These are phyloP conservation scores for Zygosaccharomyces pseudobailii DNA, from an alignment of 1,139 yeast species.

Conservation along the genomic window DNA sequence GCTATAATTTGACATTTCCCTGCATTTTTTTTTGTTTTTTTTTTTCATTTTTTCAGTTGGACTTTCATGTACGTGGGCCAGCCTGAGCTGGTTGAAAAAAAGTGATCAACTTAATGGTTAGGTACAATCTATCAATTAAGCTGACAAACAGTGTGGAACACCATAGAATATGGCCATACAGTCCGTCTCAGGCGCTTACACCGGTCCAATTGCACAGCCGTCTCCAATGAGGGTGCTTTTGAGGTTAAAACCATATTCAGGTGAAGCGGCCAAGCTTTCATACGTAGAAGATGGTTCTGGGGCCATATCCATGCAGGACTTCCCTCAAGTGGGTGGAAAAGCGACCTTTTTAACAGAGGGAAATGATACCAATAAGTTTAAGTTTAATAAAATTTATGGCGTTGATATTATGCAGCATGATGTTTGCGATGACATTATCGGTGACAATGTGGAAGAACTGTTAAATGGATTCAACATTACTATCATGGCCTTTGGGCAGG, in stretches of 20 bases:
- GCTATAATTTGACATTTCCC: background rate
- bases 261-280: slow-evolving; percentile 2
- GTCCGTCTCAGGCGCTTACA: background rate
- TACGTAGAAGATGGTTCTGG: slow-evolving; percentile 1
- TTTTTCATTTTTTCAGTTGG: background rate
- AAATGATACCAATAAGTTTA: slow-evolving; percentile 37
- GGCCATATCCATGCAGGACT: slow-evolving; percentile 2
- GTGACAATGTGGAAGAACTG: slow-evolving; percentile 37
- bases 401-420: slow-evolving; percentile 49
- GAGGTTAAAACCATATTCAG: background rate
- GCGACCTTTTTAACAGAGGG: background rate
- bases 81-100: background rate
- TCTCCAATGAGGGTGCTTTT: background rate
- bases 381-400: slow-evolving; percentile 65
- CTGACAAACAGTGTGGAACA: background rate
- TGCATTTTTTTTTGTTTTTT: background rate
- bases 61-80: background rate
- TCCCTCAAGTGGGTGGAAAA: background rate
- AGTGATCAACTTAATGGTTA: no score
- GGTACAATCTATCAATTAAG: no score
- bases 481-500: slow-evolving; percentile 82
- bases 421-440: slow-evolving; percentile 56
- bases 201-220: background rate
- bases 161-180: background rate
- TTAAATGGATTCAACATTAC: slow-evolving; percentile 73